Evolutionary conservation across 352 stramenopile genomes (phyloP), one percentile per base, ranked within the genome.

Genomic region (Phytophthora vignae): DNA sequence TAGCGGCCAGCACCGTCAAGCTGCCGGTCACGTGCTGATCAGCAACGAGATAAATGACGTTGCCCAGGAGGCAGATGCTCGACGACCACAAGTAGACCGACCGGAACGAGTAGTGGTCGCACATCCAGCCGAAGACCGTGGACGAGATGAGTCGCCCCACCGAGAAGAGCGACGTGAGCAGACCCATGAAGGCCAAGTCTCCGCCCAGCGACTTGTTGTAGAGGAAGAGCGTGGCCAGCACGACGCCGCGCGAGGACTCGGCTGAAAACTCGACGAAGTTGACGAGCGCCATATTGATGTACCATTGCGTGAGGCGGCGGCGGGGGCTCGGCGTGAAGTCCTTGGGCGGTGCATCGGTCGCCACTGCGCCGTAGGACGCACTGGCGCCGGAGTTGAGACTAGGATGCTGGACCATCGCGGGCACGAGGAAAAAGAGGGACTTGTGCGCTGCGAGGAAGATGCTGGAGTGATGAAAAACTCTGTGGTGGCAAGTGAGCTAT

Each of bases 261-360:
- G 86, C 88, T 21, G 88, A 67, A 67, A 95, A 94, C 65, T 95
- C 88, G 65, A 95, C 83, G 67, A 95, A 91, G 79, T 95, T 94
- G 82, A 95, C 80, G 33, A 95, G 78, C 44, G 76, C 75, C 83
- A 95, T 94, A 71, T 94, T 90, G 60, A 91, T 73, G 67, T 90
- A 89, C 88, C 88, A 95, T 63, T 79, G 73, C 31, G 71, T 66
- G n/a, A 84, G 40, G 38, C 84, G 82, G 52, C 68, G 59, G 12
- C 78, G 78, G 59, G 82, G 84, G 52, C 82, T 90, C 29, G 63
- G 61, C 31, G 46, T 29, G 42, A 78, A 88, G 73, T 83, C 69
- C 54, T 82, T 82, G 55, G 79, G 69, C 50, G 67, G 59, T 25
- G 66, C 22, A 17, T 67, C 36, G 1, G 46, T 72, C 11, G 27